Percentiles rank a stretch among this genome's conserved stretches.
Evolutionary conservation across 805 yeast species (phyloP).

Genomic region (Hanseniaspora lindneri): DNA sequence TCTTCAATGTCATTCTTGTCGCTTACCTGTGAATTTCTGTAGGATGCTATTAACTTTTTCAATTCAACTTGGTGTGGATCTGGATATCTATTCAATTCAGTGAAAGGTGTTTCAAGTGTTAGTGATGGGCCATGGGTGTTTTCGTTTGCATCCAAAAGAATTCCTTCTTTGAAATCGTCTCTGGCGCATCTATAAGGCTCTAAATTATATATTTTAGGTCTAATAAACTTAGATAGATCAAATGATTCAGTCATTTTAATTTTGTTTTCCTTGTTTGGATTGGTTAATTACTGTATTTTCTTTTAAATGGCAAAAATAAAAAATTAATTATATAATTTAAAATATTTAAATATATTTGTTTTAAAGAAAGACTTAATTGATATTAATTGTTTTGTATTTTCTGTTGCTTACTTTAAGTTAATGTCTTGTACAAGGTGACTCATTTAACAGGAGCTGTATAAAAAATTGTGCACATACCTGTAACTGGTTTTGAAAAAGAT

Average conservation of each 20-base stretch:
- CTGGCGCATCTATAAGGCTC: constrained; percentile 95
- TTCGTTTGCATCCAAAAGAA: constrained; percentile 89
- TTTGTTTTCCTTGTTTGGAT: background rate
- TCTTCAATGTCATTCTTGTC: constrained; percentile 20
- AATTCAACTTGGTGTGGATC: constrained; percentile 85
- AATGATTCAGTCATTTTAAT: constrained; percentile 15
- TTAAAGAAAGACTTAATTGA: no score
- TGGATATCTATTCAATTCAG: constrained; percentile 81
- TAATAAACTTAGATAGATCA: constrained; percentile 36
- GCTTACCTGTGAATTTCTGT: constrained; percentile 41
- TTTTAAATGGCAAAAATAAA: no score
- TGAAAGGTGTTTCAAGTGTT: constrained; percentile 33
- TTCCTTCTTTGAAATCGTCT: constrained; percentile 83
- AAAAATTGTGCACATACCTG: no score
- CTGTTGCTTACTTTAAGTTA: no score
- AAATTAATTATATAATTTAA: no score
- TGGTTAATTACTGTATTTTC: no score
- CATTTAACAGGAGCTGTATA: no score
- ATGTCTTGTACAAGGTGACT: no score
- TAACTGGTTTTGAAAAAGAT: no score
- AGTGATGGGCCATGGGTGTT: constrained; percentile 86
- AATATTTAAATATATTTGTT: no score
- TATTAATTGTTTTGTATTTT: no score
- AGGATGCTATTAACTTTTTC: constrained; percentile 57
- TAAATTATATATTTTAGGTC: constrained; percentile 73